These are phyloP conservation scores for Cucumis sativus DNA, from an alignment of 306 rosid genomes.

Conservation along the genomic window DNA sequence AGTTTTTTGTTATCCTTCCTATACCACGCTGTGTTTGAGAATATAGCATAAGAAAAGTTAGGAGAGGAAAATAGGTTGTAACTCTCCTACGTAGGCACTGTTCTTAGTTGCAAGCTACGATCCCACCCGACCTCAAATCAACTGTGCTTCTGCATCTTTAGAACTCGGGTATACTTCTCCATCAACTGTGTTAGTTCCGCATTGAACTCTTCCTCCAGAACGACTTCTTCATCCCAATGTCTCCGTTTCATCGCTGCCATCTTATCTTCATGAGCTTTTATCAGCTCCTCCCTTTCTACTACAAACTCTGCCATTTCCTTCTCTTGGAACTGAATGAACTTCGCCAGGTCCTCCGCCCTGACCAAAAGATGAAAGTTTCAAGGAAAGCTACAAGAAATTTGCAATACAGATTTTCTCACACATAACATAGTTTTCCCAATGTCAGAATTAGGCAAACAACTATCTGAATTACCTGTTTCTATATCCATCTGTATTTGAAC, in stretches of 20 bases:
- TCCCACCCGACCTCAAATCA: neutral
- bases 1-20: neutral
- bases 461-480: slow-evolving; percentile 29
- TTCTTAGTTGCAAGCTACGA: neutral
- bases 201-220: slow-evolving; percentile 38
- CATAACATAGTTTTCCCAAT: neutral
- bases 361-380: slow-evolving; percentile 6
- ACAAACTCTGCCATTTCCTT: slow-evolving; percentile 49
- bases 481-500: slow-evolving; percentile 30
- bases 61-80: neutral
- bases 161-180: slow-evolving; percentile 39
- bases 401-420: neutral
- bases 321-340: slow-evolving; percentile 49
- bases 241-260: slow-evolving; percentile 30
- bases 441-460: neutral
- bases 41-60: neutral
- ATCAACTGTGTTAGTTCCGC: slow-evolving; percentile 34
- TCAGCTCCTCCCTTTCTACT: slow-evolving; percentile 33
- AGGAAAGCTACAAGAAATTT: neutral
- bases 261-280: slow-evolving; percentile 27
- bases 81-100: neutral
- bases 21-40: neutral
- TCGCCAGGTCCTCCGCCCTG: slow-evolving; percentile 33
- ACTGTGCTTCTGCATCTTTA: neutral
- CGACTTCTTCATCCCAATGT: slow-evolving; percentile 56